A percentile compares a stretch with the other conserved stretches of the same genome.
These are phyloP conservation scores for Herpetomonas tarakana DNA, from an alignment of 208 protist species.

Conservation along the genomic window DNA sequence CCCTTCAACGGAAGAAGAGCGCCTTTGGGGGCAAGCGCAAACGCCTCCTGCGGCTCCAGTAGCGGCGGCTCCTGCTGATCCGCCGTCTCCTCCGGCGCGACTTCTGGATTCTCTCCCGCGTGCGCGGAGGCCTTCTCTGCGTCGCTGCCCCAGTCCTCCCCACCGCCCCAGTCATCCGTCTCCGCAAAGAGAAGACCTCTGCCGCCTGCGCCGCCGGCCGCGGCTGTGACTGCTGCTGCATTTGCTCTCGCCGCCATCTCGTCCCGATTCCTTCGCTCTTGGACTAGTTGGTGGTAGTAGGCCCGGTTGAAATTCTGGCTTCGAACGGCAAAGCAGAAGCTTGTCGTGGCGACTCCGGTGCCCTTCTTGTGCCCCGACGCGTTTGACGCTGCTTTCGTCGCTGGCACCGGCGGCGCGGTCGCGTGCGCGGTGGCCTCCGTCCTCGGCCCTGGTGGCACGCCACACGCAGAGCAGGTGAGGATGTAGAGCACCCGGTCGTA, in stretches of 20 bases:
- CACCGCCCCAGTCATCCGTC: constrained; percentile 4
- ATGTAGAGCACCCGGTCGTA: constrained; percentile 87
- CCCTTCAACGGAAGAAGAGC: constrained; percentile 32
- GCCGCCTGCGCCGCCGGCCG: too few relatives aligned
- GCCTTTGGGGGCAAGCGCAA: constrained; percentile 27
- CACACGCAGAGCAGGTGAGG: constrained; percentile 59
- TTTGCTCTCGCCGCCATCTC: constrained; percentile 4
- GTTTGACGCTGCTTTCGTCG: neutral
- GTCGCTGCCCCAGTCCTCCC: constrained; percentile 46
- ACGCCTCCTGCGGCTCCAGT: constrained; percentile 7
- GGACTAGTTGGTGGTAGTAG: constrained; percentile 23
- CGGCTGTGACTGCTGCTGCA: neutral
- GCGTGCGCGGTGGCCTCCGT: neutral
- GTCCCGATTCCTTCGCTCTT: constrained; percentile 7
- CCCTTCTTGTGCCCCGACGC: neutral
- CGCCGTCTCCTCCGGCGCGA: neutral
- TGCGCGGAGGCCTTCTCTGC: constrained; percentile 1
- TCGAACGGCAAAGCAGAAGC: constrained; percentile 75
- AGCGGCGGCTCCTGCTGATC: constrained; percentile 3
- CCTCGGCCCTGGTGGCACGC: constrained; percentile 1
- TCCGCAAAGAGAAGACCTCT: constrained; percentile 5
- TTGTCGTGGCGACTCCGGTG: constrained; percentile 16
- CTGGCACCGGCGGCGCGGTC: neutral
- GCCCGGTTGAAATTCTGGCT: constrained; percentile 78
- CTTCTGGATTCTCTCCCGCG: neutral